Evolutionary conservation across 1,139 yeast species (phyloP), one percentile per base, ranked within the genome.

Genomic region (Saccharomycopsis hybrid): DNA sequence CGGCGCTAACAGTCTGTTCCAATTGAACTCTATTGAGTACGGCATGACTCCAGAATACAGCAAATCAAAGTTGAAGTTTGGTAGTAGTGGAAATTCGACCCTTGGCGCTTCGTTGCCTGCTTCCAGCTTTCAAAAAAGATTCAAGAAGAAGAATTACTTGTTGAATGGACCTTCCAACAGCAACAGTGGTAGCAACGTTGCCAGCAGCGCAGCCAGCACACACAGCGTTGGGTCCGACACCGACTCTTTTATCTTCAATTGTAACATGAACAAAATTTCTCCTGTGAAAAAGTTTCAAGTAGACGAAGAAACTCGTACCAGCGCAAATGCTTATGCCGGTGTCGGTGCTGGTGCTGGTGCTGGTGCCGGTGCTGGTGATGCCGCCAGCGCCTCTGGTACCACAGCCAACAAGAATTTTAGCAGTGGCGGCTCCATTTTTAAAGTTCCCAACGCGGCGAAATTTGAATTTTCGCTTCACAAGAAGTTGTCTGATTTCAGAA

Each of bases 271-370:
- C n/a, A 47, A 52, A 5, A 38, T 49, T 30, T 52, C 55, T n/a
- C 55, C 55, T 3, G 50, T 52, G n/a, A 52, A 43, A 41, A 52
- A 49, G 30, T 46, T 41, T 27, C 46, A 39, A 29, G 30, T 33
- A 11, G 36, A 42, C 29, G 51, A 48, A 41, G 27, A 43, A 25
- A 25, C 39, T 28, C 13, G 7, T 4, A 9, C 31, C 30, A 2
- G 30, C 37, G 2, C 32, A 30, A 13, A 35, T 38, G 30, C 30
- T 40, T 40, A 32, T 40, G 43, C n/a, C n/a, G n/a, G n/a, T n/a
- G n/a, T n/a, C n/a, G n/a, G n/a, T n/a, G n/a, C n/a, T n/a, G 37
- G 37, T 32, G 37, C 27, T 31, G 41, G 32, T 43, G 33, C 4
- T 24, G 43, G 5, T 11, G 24, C 3, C 18, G 35, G 32, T 11